Percentiles rank a stretch among this genome's conserved stretches.
Evolutionary conservation across 108 stramenopile genomes (phyloP).

Genomic region (Chaetoceros tenuissimus): DNA sequence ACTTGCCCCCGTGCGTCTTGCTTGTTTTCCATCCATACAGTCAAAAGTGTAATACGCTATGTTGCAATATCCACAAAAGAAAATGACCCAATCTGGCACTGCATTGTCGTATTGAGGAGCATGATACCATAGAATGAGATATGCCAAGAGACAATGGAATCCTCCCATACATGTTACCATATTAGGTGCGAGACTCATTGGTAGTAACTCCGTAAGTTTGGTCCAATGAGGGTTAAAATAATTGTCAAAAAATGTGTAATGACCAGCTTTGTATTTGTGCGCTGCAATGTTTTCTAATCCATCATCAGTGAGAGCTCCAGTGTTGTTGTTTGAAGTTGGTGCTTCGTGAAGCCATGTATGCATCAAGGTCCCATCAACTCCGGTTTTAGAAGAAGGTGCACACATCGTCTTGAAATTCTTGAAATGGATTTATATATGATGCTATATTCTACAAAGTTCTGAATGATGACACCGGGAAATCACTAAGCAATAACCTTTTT

Average conservation of each 20-base stretch:
- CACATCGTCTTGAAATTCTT: too few relatives aligned
- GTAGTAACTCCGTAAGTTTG: constrained; percentile 62
- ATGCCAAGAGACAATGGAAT: constrained; percentile 45
- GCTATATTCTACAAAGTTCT: too few relatives aligned
- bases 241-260: constrained; percentile 65
- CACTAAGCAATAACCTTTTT: too few relatives aligned
- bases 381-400: neutral
- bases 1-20: constrained; percentile 55
- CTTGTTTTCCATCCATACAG: constrained; percentile 88
- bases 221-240: constrained; percentile 81
- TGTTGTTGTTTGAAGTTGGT: neutral
- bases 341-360: neutral
- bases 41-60: constrained; percentile 69
- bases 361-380: neutral
- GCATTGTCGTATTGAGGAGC: constrained; percentile 27
- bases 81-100: constrained; percentile 60
- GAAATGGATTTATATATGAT: too few relatives aligned
- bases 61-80: constrained; percentile 43
- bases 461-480: too few relatives aligned
- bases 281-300: constrained; percentile 61
- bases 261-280: constrained; percentile 68
- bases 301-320: constrained; percentile 12
- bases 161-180: constrained; percentile 79
- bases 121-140: constrained; percentile 40
- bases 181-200: constrained; percentile 87